Evolutionary conservation across 768 basidiomycete species (phyloP), one percentile per base, ranked within the genome.

Genomic region (Panaeolus papilionaceus): DNA sequence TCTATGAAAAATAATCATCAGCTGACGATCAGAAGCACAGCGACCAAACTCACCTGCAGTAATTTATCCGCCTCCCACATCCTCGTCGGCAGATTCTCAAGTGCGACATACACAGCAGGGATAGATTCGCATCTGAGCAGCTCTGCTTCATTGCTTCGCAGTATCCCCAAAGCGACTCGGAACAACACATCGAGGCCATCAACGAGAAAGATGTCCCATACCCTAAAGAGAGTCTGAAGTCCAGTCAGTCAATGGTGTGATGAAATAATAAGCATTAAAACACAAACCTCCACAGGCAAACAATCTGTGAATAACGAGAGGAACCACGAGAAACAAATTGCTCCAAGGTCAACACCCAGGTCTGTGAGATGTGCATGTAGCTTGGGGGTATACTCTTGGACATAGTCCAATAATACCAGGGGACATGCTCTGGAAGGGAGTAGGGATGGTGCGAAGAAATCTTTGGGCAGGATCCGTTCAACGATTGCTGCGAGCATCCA

Each of bases 271-370:
- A n/a, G 40, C 49, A 63, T 61, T 20, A 10, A 26, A 7, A 3
- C 63, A 76, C 84, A 38, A 66, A 95, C 95, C 87, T 97, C 96
- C 33, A 98, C 93, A 11, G 97, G 97, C 8, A 98, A 81, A 75
- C 96, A 97, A 71, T 98, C 96, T 0, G 96, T 98, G 74, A 99
- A 99, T 23, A 99, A 82, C 3, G 95, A 96, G 28, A 99, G 81
- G 79, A 98, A 98, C 98, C 98, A 99, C 12, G 96, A 97, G 82
- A 99, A 99, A 68, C 95, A 98, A 68, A 98, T 95, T 0, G 96
- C 96, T 2, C 91, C 90, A 2, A 99, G 85, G 75, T 99, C 96
- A 12, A 98, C 90, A 4, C 92, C 94, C 0, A 97, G 87, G 12
- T 90, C 85, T 1, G 84, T 85, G 42, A 99, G 82, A 72, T 98